Conservation (phyloP, 208 protist genomes). For the Angomonas ambiguus region DNA sequence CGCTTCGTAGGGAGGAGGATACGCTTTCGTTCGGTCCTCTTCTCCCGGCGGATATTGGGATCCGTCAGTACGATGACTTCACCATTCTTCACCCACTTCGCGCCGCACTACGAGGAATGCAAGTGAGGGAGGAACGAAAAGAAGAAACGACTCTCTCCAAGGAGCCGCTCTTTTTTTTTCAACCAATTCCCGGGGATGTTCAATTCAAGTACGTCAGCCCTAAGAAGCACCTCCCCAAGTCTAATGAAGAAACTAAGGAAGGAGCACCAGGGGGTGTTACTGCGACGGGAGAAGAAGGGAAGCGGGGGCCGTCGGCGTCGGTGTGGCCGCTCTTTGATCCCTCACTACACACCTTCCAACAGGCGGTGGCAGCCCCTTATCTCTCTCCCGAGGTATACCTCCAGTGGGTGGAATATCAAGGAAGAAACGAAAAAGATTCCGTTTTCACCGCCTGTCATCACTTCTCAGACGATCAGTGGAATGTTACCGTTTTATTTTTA, state of each 20-base stretch:
- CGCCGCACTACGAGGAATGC: background rate
- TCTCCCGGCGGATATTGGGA: background rate
- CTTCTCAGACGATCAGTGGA: constrained; percentile 81
- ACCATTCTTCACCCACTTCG: background rate
- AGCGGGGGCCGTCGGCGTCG: background rate
- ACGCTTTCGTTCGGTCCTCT: constrained; percentile 62
- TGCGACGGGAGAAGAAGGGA: background rate
- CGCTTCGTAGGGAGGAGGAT: constrained; percentile 33
- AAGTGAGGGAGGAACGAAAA: background rate
- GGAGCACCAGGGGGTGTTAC: no score
- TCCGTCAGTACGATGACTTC: background rate
- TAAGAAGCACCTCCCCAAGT: no score
- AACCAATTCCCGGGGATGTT: background rate
- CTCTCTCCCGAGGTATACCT: constrained; percentile 58
- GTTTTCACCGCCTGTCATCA: constrained; percentile 24
- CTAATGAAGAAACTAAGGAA: no score
- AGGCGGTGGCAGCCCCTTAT: constrained; percentile 47
- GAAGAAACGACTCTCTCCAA: background rate
- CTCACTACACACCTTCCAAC: constrained; percentile 23
- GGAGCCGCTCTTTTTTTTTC: background rate
- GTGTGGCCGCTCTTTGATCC: constrained; percentile 52
- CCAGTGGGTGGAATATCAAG: background rate
- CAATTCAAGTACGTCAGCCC: background rate
- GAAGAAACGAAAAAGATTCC: background rate
- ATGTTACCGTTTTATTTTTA: constrained; percentile 57